phyloP scores from a whole-genome alignment of 352 stramenopile species.

The Phytophthora pinifolia region DNA sequence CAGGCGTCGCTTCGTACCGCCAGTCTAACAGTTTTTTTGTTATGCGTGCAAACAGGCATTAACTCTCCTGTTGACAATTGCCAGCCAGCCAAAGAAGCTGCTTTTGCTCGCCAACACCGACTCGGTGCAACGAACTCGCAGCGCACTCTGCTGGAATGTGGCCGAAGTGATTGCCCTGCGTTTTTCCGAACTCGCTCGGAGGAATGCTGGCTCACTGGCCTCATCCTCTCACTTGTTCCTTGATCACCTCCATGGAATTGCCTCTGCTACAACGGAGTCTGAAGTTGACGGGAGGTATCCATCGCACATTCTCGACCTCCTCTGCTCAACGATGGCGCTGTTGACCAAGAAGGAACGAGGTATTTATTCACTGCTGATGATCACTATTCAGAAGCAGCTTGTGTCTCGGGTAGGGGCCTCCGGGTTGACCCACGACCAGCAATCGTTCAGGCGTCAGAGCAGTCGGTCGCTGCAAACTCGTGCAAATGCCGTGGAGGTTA shows the following conservation, averaged over 20 bases:
- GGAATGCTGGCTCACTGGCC: conserved; percentile 39
- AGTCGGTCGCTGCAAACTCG: conserved; percentile 19
- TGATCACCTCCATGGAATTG: conserved; percentile 74
- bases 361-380: conserved; percentile 78
- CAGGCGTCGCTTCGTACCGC: background rate
- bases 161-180: conserved; percentile 50
- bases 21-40: conserved; percentile 1
- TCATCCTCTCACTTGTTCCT: conserved; percentile 77
- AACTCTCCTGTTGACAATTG: conserved; percentile 64
- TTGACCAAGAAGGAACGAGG: conserved; percentile 66
- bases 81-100: conserved; percentile 65
- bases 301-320: conserved; percentile 55
- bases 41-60: conserved; percentile 44
- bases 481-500: conserved; percentile 44
- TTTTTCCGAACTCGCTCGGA: conserved; percentile 45
- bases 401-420: conserved; percentile 37
- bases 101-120: conserved; percentile 43
- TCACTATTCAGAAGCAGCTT: conserved; percentile 86
- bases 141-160: conserved; percentile 62
- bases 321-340: conserved; percentile 71
- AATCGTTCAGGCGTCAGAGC: conserved; percentile 21
- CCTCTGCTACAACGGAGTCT: conserved; percentile 36
- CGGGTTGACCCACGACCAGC: conserved; percentile 25
- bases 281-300: conserved; percentile 44
- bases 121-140: conserved; percentile 34